Percentiles rank a stretch among this genome's conserved stretches.
These are phyloP conservation scores for Yarrowia deformans DNA, from an alignment of 805 yeast genomes.

Conservation along the genomic window DNA sequence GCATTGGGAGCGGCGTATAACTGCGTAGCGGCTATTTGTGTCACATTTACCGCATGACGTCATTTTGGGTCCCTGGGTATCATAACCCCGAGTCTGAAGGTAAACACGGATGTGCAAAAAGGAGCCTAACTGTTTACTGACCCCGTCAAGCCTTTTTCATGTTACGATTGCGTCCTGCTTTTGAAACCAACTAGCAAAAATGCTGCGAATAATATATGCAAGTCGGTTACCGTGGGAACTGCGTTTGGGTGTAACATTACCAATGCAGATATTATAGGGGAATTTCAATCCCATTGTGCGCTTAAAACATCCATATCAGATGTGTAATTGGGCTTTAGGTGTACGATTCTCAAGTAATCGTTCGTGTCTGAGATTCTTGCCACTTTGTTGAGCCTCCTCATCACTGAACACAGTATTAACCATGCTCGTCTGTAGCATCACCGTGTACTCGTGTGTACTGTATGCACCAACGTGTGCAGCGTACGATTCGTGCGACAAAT, in stretches of 20 bases:
- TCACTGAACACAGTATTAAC: too few species aligned
- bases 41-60: slow-evolving; percentile 7
- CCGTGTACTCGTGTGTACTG: too few species aligned
- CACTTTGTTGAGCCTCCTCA: too few species aligned
- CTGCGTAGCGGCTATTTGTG: slow-evolving; percentile 12
- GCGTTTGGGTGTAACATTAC: slow-evolving; percentile 9
- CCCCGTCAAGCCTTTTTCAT: neutral
- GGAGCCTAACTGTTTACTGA: neutral
- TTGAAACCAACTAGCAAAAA: neutral
- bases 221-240: slow-evolving; percentile 1
- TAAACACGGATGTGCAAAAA: neutral
- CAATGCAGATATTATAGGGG: slow-evolving; percentile 16
- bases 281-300: slow-evolving; percentile 23
- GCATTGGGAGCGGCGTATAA: neutral
- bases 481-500: too few species aligned
- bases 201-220: slow-evolving; percentile 2
- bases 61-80: neutral
- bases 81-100: neutral
- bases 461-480: too few species aligned
- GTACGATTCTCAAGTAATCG: neutral
- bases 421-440: neutral
- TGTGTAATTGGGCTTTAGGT: neutral
- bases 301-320: slow-evolving; percentile 1
- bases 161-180: neutral
- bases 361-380: too few species aligned